These are phyloP conservation scores for Amanita polypyramis DNA, from an alignment of 768 basidiomycete genomes.

Conservation along the genomic window DNA sequence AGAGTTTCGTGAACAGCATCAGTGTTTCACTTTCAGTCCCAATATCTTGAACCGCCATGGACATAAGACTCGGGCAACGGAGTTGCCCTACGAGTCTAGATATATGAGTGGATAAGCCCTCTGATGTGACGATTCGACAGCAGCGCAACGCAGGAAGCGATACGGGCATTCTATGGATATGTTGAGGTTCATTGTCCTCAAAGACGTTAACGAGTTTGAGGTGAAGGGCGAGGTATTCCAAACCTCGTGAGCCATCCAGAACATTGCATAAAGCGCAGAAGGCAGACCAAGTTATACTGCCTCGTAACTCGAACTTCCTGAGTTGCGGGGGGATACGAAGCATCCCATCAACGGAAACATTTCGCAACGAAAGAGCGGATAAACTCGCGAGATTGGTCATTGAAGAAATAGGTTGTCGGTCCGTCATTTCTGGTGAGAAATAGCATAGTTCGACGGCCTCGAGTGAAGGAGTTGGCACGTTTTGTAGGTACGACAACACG, in stretches of 20 bases:
- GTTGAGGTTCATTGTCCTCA: slow-evolving; percentile 3
- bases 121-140: slow-evolving; percentile 19
- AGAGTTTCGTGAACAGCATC: slow-evolving; percentile 13
- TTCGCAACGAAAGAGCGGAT: slow-evolving; percentile 17
- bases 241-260: slow-evolving; percentile 13
- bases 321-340: slow-evolving; percentile 15
- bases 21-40: slow-evolving; percentile 9
- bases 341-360: slow-evolving; percentile 16
- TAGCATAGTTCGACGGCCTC: slow-evolving; percentile 16
- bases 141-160: slow-evolving; percentile 17
- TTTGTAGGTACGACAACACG: slow-evolving; percentile 16
- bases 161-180: slow-evolving; percentile 11
- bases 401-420: slow-evolving; percentile 13
- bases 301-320: slow-evolving; percentile 19
- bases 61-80: slow-evolving; percentile 17
- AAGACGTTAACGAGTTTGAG: slow-evolving; percentile 17
- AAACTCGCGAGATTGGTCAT: slow-evolving; percentile 15
- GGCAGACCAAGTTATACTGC: slow-evolving; percentile 20
- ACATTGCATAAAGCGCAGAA: slow-evolving; percentile 15
- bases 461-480: slow-evolving; percentile 15
- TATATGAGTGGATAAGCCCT: slow-evolving; percentile 20
- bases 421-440: slow-evolving; percentile 14
- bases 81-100: slow-evolving; percentile 16
- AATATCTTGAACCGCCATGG: slow-evolving; percentile 16
- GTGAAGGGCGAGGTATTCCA: slow-evolving; percentile 18